Evolutionary conservation across 257 asterid species (phyloP), one percentile per base, ranked within the genome.

Genomic region (Penstemon barbatus): DNA sequence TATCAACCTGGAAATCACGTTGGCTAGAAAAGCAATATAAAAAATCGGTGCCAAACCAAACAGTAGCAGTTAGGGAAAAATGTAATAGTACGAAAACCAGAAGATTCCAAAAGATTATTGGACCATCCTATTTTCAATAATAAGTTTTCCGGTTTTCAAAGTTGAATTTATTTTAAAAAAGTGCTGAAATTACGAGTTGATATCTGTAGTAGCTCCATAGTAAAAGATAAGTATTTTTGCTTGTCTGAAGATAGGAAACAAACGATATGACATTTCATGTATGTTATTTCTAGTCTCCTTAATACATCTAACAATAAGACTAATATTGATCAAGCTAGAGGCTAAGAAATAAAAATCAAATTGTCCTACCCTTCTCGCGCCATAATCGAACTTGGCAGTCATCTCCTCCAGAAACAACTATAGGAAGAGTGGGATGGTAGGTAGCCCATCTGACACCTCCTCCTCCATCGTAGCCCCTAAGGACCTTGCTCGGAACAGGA

Each of bases 401-500:
- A 78, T 94, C 99, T 1, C 97, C 99, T 8, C 97, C 97, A 78
- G 99, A 94, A 64, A 91, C 99, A 77, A 94, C 91, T 64, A 91
- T 71, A 74, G 99, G 99, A 41, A 94, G 93, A 15, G 96, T 94
- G 1, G 97, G 96, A 79, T 94, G 97, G 67, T 91, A 94, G 8
- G 99, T 89, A 70, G 95, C 97, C 97, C 97, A 91, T 74, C 89
- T 94, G 55, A 94, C 99, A 44, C 18, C 18, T 15, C 18, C 18
- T 15, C 99, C 97, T 79, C 97, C 81, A 61, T 91, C 97, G 70
- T 90, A 97, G 66, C 99, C 99, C 75, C 91, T 97, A 80, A 93
- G 71, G 33, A 93, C 97, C 81, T 94, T 91, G 78, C 91, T 94
- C 66, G 91, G 97, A 58, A 94, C 99, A 69, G 96, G 97, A 85